Conservation (phyloP, 2,329 filamentous ascomycete genomes). For the Aspergillus jensenii region DNA sequence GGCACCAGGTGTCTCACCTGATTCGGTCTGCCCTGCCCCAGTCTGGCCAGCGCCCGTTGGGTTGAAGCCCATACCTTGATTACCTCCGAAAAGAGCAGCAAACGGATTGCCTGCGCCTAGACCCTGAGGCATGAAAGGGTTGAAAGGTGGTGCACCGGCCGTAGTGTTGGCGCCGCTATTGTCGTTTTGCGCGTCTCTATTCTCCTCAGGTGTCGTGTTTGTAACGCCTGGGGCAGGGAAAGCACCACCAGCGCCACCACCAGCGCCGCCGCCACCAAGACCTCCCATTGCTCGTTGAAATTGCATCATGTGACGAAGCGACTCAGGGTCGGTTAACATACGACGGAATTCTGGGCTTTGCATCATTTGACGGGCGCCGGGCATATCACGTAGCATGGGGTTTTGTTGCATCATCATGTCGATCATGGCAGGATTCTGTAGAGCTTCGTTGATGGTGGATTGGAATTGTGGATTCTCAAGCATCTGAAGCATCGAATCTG, state of each 20-base stretch:
- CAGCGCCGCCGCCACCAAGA: conserved; percentile 50
- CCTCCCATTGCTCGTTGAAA: conserved; percentile 68
- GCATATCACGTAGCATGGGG: conserved; percentile 73
- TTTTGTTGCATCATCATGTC: conserved; percentile 94
- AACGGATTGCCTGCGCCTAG: conserved; percentile 57
- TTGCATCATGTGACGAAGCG: conserved; percentile 76
- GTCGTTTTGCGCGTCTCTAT: conserved; percentile 37
- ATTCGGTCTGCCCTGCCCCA: conserved; percentile 29
- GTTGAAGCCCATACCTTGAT: conserved; percentile 26
- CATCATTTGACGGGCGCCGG: conserved; percentile 78
- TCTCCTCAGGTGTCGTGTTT: conserved; percentile 71
- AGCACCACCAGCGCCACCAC: conserved; percentile 35
- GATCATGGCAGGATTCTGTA: conserved; percentile 91
- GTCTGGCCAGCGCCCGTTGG: conserved; percentile 29
- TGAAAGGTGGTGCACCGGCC: conserved; percentile 22
- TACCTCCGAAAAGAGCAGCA: conserved; percentile 56
- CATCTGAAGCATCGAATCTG: conserved; percentile 80
- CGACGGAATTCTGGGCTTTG: conserved; percentile 83
- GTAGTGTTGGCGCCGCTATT: conserved; percentile 28
- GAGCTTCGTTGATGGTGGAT: conserved; percentile 86
- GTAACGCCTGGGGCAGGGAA: conserved; percentile 93
- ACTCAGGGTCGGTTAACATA: conserved; percentile 89
- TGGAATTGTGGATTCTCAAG: conserved; percentile 85
- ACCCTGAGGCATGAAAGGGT: conserved; percentile 29
- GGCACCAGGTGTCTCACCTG: conserved; percentile 25